Conservation (phyloP, 1,284 basidiomycete genomes). For the Abortiporus biennis region DNA sequence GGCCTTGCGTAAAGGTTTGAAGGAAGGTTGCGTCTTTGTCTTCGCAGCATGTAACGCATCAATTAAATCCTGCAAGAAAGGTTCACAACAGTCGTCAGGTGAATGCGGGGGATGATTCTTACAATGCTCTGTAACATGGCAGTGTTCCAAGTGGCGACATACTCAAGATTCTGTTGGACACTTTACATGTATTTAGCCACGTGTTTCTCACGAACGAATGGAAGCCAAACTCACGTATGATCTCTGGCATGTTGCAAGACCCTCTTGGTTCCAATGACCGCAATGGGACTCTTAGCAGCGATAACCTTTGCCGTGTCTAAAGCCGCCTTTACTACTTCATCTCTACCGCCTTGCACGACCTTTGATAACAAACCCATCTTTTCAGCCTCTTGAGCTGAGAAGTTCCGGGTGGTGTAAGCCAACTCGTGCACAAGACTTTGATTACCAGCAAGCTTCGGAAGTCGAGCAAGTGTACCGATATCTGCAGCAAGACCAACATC, state of each 20-base stretch:
- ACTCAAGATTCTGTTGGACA: slow-evolving; percentile 74
- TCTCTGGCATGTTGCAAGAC: slow-evolving; percentile 71
- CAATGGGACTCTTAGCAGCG: slow-evolving; percentile 78
- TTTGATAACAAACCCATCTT: slow-evolving; percentile 75
- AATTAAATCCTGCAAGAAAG: slow-evolving; percentile 24
- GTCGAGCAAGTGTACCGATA: slow-evolving; percentile 82
- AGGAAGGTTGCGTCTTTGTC: slow-evolving; percentile 19
- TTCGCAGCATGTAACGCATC: slow-evolving; percentile 20
- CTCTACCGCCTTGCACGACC: slow-evolving; percentile 63
- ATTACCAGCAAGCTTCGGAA: slow-evolving; percentile 81
- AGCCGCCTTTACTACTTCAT: slow-evolving; percentile 54
- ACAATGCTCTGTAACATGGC: slow-evolving; percentile 68
- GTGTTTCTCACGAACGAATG: too few relatives aligned
- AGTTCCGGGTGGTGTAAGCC: slow-evolving; percentile 72
- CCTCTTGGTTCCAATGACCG: slow-evolving; percentile 78
- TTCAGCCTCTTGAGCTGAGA: slow-evolving; percentile 66
- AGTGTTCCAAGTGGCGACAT: slow-evolving; percentile 77
- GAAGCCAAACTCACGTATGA: slow-evolving; percentile 59
- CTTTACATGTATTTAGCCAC: too few relatives aligned
- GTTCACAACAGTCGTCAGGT: too few relatives aligned
- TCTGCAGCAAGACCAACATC: slow-evolving; percentile 89
- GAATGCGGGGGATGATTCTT: too few relatives aligned
- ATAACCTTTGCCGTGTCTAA: slow-evolving; percentile 64
- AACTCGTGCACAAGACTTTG: slow-evolving; percentile 77
- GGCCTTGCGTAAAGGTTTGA: too few relatives aligned